These are phyloP conservation scores for Solanum hybrid DNA, from an alignment of 305 asterid species.

Conservation along the genomic window DNA sequence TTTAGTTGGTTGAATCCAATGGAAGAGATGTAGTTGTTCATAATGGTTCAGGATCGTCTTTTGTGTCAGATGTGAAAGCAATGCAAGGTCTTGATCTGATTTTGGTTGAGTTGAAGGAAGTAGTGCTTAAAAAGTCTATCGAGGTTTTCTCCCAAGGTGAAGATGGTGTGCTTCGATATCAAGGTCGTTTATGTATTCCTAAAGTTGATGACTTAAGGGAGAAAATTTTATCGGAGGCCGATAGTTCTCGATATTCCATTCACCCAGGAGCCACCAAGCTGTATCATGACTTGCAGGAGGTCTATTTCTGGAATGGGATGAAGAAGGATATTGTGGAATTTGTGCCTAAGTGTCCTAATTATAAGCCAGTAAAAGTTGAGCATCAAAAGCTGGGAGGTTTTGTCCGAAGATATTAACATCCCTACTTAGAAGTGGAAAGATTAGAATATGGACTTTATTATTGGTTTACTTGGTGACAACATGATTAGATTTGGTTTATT, in stretches of 20 bases:
- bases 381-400: background rate
- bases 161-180: background rate
- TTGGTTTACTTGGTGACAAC: background rate
- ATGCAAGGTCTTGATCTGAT: background rate
- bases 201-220: too few species aligned
- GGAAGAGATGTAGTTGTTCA: background rate
- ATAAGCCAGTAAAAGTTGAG: background rate
- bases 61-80: background rate
- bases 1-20: background rate
- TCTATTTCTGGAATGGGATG: background rate
- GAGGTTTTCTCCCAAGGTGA: background rate
- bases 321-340: background rate
- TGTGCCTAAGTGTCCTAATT: background rate
- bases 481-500: background rate
- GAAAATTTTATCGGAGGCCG: background rate
- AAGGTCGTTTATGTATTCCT: background rate
- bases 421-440: background rate
- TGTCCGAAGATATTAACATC: background rate
- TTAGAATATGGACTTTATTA: background rate
- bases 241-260: background rate
- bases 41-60: background rate
- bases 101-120: background rate
- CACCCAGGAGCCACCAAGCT: background rate
- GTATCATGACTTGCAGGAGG: background rate
- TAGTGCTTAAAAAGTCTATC: background rate